Evolutionary conservation across 2,329 filamentous ascomycete species (phyloP).

Genomic region (Trichoderma guizhouense): DNA sequence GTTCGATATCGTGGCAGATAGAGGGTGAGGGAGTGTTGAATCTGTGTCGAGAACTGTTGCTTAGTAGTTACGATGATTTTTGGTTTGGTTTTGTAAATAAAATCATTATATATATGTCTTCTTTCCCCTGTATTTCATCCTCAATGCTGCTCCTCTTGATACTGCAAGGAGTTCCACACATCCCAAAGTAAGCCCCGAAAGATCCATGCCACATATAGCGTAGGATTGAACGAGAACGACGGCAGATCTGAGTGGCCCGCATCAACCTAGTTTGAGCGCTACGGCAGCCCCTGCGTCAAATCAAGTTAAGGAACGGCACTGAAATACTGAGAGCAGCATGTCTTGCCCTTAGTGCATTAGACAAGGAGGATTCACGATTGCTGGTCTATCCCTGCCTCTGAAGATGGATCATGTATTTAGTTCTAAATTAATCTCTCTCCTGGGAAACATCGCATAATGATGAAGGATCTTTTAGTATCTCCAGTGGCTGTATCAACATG

Average conservation of each 20-base stretch:
- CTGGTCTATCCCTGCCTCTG: background rate
- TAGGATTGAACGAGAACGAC: constrained; percentile 6
- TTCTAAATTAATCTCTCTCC: no score
- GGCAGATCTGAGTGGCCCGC: background rate
- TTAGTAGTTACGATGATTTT: background rate
- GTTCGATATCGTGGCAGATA: background rate
- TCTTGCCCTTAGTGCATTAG: background rate
- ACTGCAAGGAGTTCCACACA: background rate
- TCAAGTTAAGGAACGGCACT: background rate
- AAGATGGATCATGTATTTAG: fast-evolving
- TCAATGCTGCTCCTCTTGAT: background rate
- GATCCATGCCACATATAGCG: background rate
- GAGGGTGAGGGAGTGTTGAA: background rate
- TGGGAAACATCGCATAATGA: background rate
- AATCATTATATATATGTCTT: background rate
- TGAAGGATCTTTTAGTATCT: background rate
- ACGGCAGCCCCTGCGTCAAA: background rate
- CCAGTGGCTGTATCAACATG: background rate
- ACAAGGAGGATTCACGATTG: background rate
- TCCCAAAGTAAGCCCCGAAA: background rate
- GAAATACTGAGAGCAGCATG: background rate
- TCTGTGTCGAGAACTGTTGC: background rate
- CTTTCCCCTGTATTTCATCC: background rate
- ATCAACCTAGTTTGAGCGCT: background rate
- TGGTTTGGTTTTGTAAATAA: background rate